Evolutionary conservation across 345 rosid species (phyloP).

Genomic region (Gynandropsis gynandra): DNA sequence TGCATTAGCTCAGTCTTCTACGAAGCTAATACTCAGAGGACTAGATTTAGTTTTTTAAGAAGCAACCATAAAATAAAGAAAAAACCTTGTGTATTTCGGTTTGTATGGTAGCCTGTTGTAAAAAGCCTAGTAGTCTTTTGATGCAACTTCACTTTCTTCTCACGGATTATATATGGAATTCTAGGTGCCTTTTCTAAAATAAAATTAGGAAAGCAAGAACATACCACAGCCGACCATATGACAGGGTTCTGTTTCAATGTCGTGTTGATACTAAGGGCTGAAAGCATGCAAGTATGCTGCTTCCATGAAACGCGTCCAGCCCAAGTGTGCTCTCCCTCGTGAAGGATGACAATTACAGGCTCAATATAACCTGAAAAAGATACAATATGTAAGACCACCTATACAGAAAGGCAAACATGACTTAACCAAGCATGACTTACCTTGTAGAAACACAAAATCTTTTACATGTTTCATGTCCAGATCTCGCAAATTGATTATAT

Average conservation of each 20-base stretch:
- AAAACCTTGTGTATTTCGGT: slow-evolving; percentile 4
- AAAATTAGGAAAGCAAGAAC: slow-evolving; percentile 31
- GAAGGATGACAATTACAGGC: slow-evolving; percentile 95
- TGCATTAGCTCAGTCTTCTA: background rate
- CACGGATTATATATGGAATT: slow-evolving; percentile 14
- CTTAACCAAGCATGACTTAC: slow-evolving; percentile 37
- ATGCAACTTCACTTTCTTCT: slow-evolving; percentile 11
- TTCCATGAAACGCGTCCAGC: slow-evolving; percentile 91
- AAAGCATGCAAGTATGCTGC: slow-evolving; percentile 89
- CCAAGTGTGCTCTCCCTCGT: slow-evolving; percentile 91
- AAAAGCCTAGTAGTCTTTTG: slow-evolving; percentile 18
- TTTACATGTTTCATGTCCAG: slow-evolving; percentile 84
- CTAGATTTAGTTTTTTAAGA: background rate
- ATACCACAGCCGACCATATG: slow-evolving; percentile 92
- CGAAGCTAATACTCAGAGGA: background rate
- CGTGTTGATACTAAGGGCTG: slow-evolving; percentile 94
- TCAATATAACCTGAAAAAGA: slow-evolving; percentile 74
- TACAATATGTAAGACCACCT: slow-evolving; percentile 24
- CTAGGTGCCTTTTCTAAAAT: background rate
- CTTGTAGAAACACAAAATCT: slow-evolving; percentile 89
- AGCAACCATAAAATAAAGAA: background rate
- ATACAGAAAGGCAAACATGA: slow-evolving; percentile 19
- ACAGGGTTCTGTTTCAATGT: slow-evolving; percentile 92
- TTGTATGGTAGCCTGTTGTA: slow-evolving; percentile 7
- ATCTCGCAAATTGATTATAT: slow-evolving; percentile 76